Conservation (phyloP, 1,139 yeast genomes). For the Wickerhamiella infanticola region DNA sequence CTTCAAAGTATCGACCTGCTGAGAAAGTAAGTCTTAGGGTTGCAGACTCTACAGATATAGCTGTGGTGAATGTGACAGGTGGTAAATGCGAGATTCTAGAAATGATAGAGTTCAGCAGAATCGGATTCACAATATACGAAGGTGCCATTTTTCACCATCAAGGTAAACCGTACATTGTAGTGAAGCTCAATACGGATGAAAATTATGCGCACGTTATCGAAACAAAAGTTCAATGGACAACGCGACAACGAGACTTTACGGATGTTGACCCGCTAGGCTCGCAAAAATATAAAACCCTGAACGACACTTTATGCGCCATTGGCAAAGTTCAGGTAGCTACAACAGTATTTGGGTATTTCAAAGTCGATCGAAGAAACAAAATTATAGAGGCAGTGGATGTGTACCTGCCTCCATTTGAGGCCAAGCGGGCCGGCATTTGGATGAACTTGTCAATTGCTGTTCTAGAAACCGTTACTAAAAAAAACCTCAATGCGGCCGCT, state of each 20-base stretch:
- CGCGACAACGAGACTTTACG: constrained; percentile 79
- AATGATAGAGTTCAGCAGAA: constrained; percentile 78
- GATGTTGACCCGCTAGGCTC: constrained; percentile 70
- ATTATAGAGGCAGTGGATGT: constrained; percentile 89
- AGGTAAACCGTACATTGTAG: constrained; percentile 75
- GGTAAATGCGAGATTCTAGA: constrained; percentile 65
- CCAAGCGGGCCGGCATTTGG: constrained; percentile 76
- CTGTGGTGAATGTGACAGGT: constrained; percentile 77
- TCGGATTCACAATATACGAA: constrained; percentile 81
- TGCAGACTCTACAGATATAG: constrained; percentile 54
- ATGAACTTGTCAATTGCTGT: constrained; percentile 60
- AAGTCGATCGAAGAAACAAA: constrained; percentile 57
- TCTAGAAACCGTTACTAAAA: constrained; percentile 39
- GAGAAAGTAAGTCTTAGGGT: constrained; percentile 64
- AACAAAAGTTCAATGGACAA: constrained; percentile 87
- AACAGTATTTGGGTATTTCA: constrained; percentile 83
- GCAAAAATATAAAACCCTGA: neutral
- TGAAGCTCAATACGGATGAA: constrained; percentile 64
- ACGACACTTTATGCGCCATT: constrained; percentile 20
- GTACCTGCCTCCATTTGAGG: constrained; percentile 64
- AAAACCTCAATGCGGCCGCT: constrained; percentile 58
- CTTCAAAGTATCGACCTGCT: constrained; percentile 52
- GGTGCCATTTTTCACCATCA: constrained; percentile 93
- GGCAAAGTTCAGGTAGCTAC: constrained; percentile 62
- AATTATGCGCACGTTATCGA: constrained; percentile 69